Percentiles rank a stretch among this genome's conserved stretches.
phyloP scores from a whole-genome alignment of 257 asterid species.

The Craterostigma plantagineum region DNA sequence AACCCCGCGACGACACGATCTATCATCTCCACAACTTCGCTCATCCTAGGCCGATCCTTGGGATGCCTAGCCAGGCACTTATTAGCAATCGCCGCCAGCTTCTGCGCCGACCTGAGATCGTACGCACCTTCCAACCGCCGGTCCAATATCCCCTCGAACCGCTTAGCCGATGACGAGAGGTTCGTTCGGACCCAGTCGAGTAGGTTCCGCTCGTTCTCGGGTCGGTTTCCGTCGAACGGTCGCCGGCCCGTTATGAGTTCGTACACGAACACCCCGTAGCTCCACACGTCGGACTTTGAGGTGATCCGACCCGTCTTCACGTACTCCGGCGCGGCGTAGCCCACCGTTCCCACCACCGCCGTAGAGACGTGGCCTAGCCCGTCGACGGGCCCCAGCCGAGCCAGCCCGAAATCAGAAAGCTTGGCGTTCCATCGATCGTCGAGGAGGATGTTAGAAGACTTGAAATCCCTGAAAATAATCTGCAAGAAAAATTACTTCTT shows the following conservation, averaged over 20 bases:
- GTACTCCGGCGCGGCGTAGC: no score
- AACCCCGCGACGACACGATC: slow-evolving; percentile 18
- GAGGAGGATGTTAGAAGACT: slow-evolving; percentile 79
- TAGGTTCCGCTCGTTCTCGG: no score
- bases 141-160: no score
- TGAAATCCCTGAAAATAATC: slow-evolving; percentile 87
- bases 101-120: slow-evolving; percentile 44
- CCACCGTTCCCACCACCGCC: slow-evolving; percentile 19
- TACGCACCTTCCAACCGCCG: slow-evolving; percentile 19
- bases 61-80: slow-evolving; percentile 55
- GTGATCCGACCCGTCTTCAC: no score
- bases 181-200: no score
- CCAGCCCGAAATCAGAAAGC: slow-evolving; percentile 84
- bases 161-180: no score
- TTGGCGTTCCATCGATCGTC: slow-evolving; percentile 78
- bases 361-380: slow-evolving; percentile 82
- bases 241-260: no score
- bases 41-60: slow-evolving; percentile 64
- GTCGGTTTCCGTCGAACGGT: no score
- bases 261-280: no score
- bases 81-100: slow-evolving; percentile 76
- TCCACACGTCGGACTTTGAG: no score
- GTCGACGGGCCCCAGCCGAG: slow-evolving; percentile 67
- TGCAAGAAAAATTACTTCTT: slow-evolving; percentile 14
- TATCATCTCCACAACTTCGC: slow-evolving; percentile 44